Evolutionary conservation across 2,329 filamentous ascomycete species (phyloP), one percentile per base, ranked within the genome.

Genomic region (Leptosphaerulina australis): DNA sequence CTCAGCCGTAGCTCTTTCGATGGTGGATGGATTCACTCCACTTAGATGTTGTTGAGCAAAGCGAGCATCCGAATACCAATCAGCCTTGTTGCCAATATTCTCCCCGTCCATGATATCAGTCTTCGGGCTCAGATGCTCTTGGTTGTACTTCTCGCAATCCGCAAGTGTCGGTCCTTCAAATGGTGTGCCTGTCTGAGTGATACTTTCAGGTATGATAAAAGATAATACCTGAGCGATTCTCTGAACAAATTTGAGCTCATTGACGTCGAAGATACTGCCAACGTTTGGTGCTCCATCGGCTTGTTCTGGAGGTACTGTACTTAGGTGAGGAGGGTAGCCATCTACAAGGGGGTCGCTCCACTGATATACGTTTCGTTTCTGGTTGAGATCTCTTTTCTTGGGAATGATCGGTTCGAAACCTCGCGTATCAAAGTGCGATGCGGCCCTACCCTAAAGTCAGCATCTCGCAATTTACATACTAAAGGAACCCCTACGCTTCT

Each of bases 41-140:
- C 44, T 48, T 4, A 53, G 14, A n/a, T 48, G 44, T 22, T 53
- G 50, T 17, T 53, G 50, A 11, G 50, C 44, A 28, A 53, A 53
- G 2, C 50, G 44, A 18, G 50, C 44, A 25, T 53, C 50, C 3
- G 50, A 48, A 29, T 44, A 53, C 50, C 50, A 53, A n/a, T 53
- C 44, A n/a, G 22, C 34, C 10, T 44, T 34, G 29, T 35, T 44
- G 22, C 50, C 50, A 5, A 53, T 5, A 21, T 53, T 53, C 34
- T 48, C 44, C 12, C 50, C 50, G 10, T 48, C 31, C 50, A 53
- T 53, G 24, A 53, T 53, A 10, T 53, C 50, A 14, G 50, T 53
- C 9, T 48, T 53, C 3, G 33, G 38, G 17, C 50, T 48, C 5
- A 24, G 38, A 9, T 48, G 28, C 22, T 48, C 44, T 12, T 14